Evolutionary conservation across 208 protist species (phyloP).

Genomic region (Trypanosoma conorhini): DNA sequence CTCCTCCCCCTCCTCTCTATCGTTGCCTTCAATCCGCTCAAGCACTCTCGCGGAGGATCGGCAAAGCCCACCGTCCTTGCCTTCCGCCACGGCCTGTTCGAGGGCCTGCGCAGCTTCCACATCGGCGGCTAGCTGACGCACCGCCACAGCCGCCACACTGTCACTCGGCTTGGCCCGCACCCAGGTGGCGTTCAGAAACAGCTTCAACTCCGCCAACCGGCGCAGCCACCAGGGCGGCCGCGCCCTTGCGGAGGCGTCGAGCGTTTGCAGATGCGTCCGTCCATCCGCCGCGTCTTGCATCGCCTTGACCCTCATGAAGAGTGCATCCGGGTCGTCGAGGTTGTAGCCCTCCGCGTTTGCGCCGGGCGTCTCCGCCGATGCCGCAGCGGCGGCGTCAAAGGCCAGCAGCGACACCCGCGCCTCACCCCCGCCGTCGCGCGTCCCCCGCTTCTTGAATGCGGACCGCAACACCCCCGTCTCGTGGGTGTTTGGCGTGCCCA

Average conservation of each 20-base stretch:
- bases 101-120: slow-evolving; percentile 31
- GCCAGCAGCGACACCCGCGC: neutral
- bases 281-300: neutral
- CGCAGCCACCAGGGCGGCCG: slow-evolving; percentile 47
- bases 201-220: slow-evolving; percentile 40
- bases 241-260: neutral
- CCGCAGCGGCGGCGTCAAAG: neutral
- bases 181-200: slow-evolving; percentile 42
- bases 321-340: slow-evolving; percentile 23
- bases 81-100: slow-evolving; percentile 22
- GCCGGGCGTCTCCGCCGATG: neutral
- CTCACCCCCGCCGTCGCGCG: neutral
- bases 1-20: neutral
- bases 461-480: neutral
- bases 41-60: neutral
- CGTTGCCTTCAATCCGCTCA: slow-evolving; percentile 5
- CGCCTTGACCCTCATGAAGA: slow-evolving; percentile 19
- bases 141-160: slow-evolving; percentile 28
- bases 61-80: slow-evolving; percentile 21
- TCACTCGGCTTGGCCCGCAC: neutral
- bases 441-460: neutral
- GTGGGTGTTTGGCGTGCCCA: neutral
- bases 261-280: neutral
- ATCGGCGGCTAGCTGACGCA: slow-evolving; percentile 38
- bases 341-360: slow-evolving; percentile 22